Evolutionary conservation across 805 yeast species (phyloP).

Genomic region (Wickerhamomyces sydowiorum): DNA sequence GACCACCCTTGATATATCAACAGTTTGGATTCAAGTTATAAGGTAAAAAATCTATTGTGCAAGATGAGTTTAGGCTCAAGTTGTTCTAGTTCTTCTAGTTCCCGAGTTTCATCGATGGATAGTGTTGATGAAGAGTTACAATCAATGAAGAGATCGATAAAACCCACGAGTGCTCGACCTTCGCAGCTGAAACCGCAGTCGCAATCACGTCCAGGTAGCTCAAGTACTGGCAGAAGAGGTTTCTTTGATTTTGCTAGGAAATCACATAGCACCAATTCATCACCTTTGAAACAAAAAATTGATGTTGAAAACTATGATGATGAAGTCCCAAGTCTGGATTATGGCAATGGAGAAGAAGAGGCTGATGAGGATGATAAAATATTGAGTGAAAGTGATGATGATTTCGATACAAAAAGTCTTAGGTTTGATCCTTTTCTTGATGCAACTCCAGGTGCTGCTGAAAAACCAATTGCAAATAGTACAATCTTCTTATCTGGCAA

Average conservation of each 20-base stretch:
- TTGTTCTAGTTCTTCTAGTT: not conserved
- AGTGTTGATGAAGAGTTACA: conserved; percentile 5
- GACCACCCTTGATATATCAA: too few species aligned
- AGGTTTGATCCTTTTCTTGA: conserved; percentile 1
- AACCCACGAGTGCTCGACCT: too few species aligned
- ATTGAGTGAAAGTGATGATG: not conserved
- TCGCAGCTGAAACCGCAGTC: too few species aligned
- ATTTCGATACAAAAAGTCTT: not conserved
- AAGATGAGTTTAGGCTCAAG: too few species aligned
- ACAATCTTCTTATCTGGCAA: not conserved
- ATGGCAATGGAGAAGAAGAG: not conserved
- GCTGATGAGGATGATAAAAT: not conserved
- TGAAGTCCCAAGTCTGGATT: not conserved
- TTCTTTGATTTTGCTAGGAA: not conserved
- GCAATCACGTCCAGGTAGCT: too few species aligned
- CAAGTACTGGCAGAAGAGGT: not conserved
- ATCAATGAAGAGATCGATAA: conserved; percentile 1
- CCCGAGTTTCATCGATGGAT: conserved; percentile 3
- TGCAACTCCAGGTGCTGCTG: not conserved
- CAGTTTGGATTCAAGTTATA: too few species aligned
- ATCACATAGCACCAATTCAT: conserved; percentile 1
- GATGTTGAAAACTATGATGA: not conserved
- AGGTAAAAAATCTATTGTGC: too few species aligned
- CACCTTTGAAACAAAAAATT: not conserved
- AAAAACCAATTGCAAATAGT: not conserved